A percentile compares a stretch with the other conserved stretches of the same genome.
These are phyloP conservation scores for Emmonsiellopsis sp. DNA, from an alignment of 2,329 filamentous ascomycete genomes.

Conservation along the genomic window DNA sequence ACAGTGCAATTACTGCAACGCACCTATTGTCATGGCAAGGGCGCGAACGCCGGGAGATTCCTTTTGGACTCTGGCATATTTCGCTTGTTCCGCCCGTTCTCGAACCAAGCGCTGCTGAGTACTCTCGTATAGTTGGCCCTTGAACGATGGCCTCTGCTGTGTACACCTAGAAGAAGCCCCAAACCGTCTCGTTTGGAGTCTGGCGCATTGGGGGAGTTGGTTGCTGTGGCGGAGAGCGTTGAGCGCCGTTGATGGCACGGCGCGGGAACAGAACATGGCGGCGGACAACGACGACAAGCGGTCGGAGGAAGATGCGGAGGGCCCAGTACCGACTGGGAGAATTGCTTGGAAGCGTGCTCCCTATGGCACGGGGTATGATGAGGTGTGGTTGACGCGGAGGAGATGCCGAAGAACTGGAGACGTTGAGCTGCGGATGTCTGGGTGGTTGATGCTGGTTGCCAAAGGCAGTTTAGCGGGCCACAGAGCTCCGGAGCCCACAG, in stretches of 20 bases:
- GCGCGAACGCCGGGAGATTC: constrained; percentile 26
- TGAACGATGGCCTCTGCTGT: constrained; percentile 32
- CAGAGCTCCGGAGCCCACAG: too few relatives aligned
- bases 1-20: constrained; percentile 14
- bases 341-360: too few relatives aligned
- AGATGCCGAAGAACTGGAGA: too few relatives aligned
- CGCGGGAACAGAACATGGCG: constrained; percentile 9
- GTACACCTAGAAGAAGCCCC: background rate
- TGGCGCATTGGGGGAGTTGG: constrained; percentile 1
- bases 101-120: constrained; percentile 48
- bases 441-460: too few relatives aligned
- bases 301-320: background rate
- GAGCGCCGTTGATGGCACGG: constrained; percentile 5
- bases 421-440: too few relatives aligned
- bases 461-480: too few relatives aligned
- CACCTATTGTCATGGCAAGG: constrained; percentile 26
- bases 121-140: constrained; percentile 53
- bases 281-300: background rate
- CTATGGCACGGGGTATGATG: too few relatives aligned
- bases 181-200: background rate
- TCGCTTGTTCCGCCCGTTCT: constrained; percentile 48
- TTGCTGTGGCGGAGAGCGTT: constrained; percentile 1
- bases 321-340: too few relatives aligned
- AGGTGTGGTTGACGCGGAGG: too few relatives aligned
- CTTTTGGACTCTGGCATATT: constrained; percentile 37